Evolutionary conservation across 2,329 filamentous ascomycete species (phyloP).

Genomic region (Epicoccum sorghinum): DNA sequence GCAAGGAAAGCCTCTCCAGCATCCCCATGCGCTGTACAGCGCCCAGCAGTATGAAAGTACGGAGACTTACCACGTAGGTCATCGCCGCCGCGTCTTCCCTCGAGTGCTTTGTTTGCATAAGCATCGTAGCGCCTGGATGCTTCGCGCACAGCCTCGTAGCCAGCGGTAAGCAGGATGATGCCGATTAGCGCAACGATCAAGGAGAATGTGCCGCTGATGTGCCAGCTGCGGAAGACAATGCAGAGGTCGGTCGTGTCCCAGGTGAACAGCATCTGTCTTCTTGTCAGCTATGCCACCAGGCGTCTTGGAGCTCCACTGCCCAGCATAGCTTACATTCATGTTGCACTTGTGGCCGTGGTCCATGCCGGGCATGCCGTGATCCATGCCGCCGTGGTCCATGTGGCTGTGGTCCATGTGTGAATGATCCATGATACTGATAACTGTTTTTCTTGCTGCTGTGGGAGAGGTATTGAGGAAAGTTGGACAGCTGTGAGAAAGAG

Average conservation of each 20-base stretch:
- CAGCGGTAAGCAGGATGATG: constrained; percentile 83
- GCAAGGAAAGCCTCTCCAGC: constrained; percentile 11
- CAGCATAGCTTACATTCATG: constrained; percentile 75
- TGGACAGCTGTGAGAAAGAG: constrained; percentile 1
- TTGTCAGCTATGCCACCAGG: constrained; percentile 2
- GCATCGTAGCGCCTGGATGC: constrained; percentile 77
- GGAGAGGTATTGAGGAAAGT: background rate
- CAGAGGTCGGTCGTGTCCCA: constrained; percentile 94
- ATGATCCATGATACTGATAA: constrained; percentile 37
- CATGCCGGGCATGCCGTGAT: constrained; percentile 59
- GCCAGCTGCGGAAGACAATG: constrained; percentile 94
- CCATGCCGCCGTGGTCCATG: constrained; percentile 52
- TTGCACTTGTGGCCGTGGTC: constrained; percentile 70
- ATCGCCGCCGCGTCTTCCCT: constrained; percentile 35
- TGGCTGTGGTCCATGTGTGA: constrained; percentile 57
- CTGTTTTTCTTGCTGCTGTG: background rate
- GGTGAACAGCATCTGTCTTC: constrained; percentile 91
- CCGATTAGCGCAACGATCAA: constrained; percentile 83
- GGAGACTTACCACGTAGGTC: constrained; percentile 42
- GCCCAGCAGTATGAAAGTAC: background rate
- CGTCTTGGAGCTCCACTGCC: background rate
- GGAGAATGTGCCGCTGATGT: constrained; percentile 73
- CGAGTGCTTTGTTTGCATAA: constrained; percentile 30
- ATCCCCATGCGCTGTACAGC: background rate
- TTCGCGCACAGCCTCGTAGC: constrained; percentile 88